Base-by-base conservation (phyloP, 1,139 yeast genomes). In the Barnettozyma hawaiiensis region DNA sequence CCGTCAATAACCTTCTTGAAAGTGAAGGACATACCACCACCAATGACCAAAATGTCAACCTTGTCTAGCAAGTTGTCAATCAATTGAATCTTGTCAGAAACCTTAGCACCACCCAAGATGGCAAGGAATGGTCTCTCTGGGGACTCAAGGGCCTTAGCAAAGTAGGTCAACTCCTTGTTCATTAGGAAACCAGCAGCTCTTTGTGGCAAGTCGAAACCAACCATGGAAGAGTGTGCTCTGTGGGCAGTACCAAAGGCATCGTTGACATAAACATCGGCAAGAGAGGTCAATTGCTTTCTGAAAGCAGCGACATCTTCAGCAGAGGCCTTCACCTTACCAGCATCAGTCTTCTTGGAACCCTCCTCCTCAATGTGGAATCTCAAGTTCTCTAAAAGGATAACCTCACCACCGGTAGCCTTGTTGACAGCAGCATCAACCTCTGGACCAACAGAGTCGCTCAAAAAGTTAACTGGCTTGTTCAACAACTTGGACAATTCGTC, bases 1-100 rank as follows among this genome's bases (percentile, higher is more conserved):
- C 78, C 76, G 67, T 86, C 85, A 58, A 87, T 69, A 47, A 90
- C 84, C 78, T 92, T 90, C 77, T 85, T 86, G 78, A 90, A 90
- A 62, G 97, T 90, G 81, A 89, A 90, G 48, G 97, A 90, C 97
- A 90, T 90, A 73, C 97, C 97, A 73, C 97, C 97, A 66, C 97
- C 97, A 61, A 90, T 82, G 70, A 90, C 86, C 67, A 90, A 76
- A 52, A 81, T 70, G 70, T 92, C 82, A 61, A 90, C 97, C 80
- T 90, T 92, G 74, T 90, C 89, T 63, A 90, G 78, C 69, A 90
- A 78, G 80, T 90, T 90, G 72, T 92, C 97, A 65, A 90, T 90
- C 71, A 90, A 81, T 75, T 87, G 96, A 64, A 90, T 90, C 81
- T 90, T 90, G 74, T 90, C 97, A 53, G 95, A 82, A 58, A 90